phyloP scores from a whole-genome alignment of 352 stramenopile genomes.

The Phytophthora lateralis region DNA sequence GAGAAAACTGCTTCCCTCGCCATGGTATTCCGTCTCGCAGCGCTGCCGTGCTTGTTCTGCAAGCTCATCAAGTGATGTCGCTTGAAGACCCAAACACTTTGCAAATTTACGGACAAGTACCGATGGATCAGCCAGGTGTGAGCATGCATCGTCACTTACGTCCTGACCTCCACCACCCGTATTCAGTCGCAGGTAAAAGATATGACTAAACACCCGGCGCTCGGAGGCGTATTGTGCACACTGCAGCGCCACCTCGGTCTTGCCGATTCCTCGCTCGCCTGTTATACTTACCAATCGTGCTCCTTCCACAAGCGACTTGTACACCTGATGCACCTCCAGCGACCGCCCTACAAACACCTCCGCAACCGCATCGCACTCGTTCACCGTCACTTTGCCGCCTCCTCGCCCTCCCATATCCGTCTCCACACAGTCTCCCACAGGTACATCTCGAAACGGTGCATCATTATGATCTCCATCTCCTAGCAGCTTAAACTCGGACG shows the following conservation, averaged over 20 bases:
- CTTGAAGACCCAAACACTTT: constrained; percentile 48
- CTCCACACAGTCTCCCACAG: constrained; percentile 59
- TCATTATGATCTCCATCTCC: constrained; percentile 79
- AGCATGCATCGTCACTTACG: constrained; percentile 3
- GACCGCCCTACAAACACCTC: constrained; percentile 79
- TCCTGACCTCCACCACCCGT: constrained; percentile 29
- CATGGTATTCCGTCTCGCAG: constrained; percentile 30
- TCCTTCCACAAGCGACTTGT: constrained; percentile 78
- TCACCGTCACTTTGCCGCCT: constrained; percentile 38
- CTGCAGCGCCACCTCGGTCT: constrained; percentile 81
- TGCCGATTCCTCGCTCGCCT: constrained; percentile 75
- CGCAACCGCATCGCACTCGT: constrained; percentile 78
- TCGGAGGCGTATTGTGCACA: constrained; percentile 82
- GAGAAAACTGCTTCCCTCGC: constrained; percentile 52
- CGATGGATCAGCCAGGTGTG: neutral
- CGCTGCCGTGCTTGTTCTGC: constrained; percentile 58
- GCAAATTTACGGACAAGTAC: constrained; percentile 38
- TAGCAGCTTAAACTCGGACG: constrained; percentile 84
- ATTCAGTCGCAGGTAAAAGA: constrained; percentile 68
- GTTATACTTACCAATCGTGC: constrained; percentile 77
- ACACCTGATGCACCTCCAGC: constrained; percentile 82
- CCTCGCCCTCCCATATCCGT: constrained; percentile 49
- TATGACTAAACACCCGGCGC: constrained; percentile 67
- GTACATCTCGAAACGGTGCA: constrained; percentile 68
- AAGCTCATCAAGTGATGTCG: constrained; percentile 46